Base-by-base conservation (phyloP, 164 flowering plant genomes). In the Houttuynia cordata region DNA sequence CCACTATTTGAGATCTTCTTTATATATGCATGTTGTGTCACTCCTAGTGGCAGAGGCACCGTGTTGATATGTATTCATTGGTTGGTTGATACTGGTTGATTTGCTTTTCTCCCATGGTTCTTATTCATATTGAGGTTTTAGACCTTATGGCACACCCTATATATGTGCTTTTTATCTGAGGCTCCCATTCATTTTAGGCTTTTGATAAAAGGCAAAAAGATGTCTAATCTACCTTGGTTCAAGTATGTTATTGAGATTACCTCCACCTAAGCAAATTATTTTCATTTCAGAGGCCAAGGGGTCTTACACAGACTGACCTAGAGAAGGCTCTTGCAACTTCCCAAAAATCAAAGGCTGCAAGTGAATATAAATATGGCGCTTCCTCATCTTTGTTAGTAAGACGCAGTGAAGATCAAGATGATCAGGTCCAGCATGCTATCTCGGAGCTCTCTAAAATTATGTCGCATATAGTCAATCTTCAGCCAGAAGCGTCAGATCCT, bases 381-480 rank as follows among this genome's bases (percentile, higher is more conserved):
- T 67, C 81, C 49, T 45, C 49, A 10, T 45, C 49, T 45, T 45
- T 45, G 49, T 45, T 45, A 82, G 61, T 82, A 20, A 63, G 73
- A 65, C 69, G 62, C 42, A 65, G 80, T 49, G 81, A 78, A 12
- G 30, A 78, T 0, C 85, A 81, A 18, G 96, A 84, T 61, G 67
- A 76, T 69, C 88, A 69, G 71, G 85, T 92, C 25, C 93, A 78
- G 71, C 75, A 75, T 53, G 85, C 93, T 56, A 79, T 93, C 50
- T 81, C 64, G 51, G 90, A 85, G 73, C 78, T 87, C 62, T 85
- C 96, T 19, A 93, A 75, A 77, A 73, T 93, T 51, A 79, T 93
- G 52, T 83, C 92, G 18, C 96, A 81, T 62, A 75, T 88, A 42
- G 58, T 78, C 68, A 86, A 80, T 72, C 67, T 82, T 47, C 89